Conservation (phyloP, 2,329 filamentous ascomycete species). For the Pseudonectria buxi region DNA sequence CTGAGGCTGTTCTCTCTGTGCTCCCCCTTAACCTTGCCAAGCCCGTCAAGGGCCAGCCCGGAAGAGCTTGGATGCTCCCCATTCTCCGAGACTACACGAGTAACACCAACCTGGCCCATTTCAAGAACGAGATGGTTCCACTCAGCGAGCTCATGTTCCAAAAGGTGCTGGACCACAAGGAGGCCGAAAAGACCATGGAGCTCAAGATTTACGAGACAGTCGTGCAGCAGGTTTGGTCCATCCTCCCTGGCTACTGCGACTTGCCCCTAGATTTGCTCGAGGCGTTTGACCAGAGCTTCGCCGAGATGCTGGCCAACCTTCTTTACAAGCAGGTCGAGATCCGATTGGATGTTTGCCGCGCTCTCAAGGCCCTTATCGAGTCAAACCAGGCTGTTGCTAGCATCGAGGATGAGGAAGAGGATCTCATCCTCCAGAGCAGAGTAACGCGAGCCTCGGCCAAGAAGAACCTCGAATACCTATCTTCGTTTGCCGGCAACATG, state of each 20-base stretch:
- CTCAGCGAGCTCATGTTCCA: conserved; percentile 89
- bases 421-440: conserved; percentile 69
- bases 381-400: conserved; percentile 78
- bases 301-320: conserved; percentile 83
- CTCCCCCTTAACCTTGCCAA: conserved; percentile 80
- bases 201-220: conserved; percentile 97
- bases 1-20: conserved; percentile 72
- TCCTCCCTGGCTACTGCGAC: conserved; percentile 90
- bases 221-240: conserved; percentile 91
- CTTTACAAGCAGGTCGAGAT: conserved; percentile 88
- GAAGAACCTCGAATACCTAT: conserved; percentile 76
- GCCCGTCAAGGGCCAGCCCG: conserved; percentile 69
- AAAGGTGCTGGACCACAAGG: conserved; percentile 73
- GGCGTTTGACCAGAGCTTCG: conserved; percentile 81
- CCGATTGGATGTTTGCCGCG: conserved; percentile 79
- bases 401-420: conserved; percentile 61
- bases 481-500: conserved; percentile 76
- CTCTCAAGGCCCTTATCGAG: conserved; percentile 79
- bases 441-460: conserved; percentile 68
- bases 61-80: conserved; percentile 90
- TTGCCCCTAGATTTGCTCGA: conserved; percentile 71
- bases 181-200: conserved; percentile 85
- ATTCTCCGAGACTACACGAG: conserved; percentile 82
- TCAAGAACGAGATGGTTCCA: conserved; percentile 78
- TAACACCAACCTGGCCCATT: conserved; percentile 82